Conservation (phyloP, 2,329 filamentous ascomycete genomes). For the Talaromyces sp. region DNA sequence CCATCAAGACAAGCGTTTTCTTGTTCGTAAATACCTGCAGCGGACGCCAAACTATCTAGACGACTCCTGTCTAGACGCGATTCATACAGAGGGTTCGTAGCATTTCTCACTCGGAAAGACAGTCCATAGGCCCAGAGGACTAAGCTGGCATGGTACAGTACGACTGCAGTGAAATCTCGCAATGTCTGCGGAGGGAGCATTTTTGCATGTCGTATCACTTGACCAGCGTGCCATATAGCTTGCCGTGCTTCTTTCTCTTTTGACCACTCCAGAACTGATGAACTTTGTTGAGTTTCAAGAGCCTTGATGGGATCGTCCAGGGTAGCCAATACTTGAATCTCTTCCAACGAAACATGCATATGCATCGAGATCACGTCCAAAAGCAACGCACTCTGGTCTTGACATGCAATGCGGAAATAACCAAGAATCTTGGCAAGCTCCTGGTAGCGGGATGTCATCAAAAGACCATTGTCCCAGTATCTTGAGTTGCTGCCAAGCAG, state of each 20-base stretch:
- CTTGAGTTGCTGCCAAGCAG: conserved; percentile 40
- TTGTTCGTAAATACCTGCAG: not conserved
- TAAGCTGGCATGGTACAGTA: not conserved
- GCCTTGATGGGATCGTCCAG: not conserved
- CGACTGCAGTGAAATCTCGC: not conserved
- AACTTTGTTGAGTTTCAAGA: not conserved
- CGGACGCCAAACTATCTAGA: not conserved
- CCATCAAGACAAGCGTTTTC: not conserved
- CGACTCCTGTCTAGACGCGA: not conserved
- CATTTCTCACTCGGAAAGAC: not conserved
- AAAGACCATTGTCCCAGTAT: conserved; percentile 34
- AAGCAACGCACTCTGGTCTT: conserved; percentile 17
- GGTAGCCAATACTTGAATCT: conserved; percentile 1
- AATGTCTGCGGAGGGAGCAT: not conserved
- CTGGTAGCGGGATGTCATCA: conserved; percentile 54
- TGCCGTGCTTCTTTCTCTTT: not conserved
- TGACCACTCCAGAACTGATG: not conserved
- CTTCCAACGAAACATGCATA: conserved; percentile 38
- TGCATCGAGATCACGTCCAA: conserved; percentile 30
- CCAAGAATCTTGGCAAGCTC: conserved; percentile 58
- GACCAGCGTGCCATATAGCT: conserved; percentile 13
- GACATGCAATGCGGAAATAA: conserved; percentile 39
- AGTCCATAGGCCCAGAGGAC: conserved; percentile 1
- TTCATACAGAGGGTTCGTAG: not conserved
- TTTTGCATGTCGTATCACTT: conserved; percentile 6